These are phyloP conservation scores for Pseudomassariella vexata DNA, from an alignment of 2,329 filamentous ascomycete species.

Conservation along the genomic window DNA sequence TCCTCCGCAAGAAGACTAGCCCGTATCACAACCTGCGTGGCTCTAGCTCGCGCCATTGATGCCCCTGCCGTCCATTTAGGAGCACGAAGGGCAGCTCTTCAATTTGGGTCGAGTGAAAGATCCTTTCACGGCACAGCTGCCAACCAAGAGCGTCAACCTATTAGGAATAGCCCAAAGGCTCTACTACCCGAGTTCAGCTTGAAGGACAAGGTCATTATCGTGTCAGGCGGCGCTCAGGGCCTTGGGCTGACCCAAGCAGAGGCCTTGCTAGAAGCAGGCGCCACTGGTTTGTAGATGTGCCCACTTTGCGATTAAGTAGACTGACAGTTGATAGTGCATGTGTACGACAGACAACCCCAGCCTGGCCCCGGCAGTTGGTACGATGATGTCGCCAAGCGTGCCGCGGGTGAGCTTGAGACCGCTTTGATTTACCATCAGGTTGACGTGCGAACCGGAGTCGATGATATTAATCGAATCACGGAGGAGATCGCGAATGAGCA, in stretches of 20 bases:
- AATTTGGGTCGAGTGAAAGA: neutral
- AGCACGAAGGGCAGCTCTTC: neutral
- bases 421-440: slow-evolving; percentile 69
- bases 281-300: slow-evolving; percentile 41
- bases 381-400: slow-evolving; percentile 56
- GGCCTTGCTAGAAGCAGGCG: slow-evolving; percentile 74
- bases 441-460: slow-evolving; percentile 67
- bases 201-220: slow-evolving; percentile 65
- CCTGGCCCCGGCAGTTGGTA: slow-evolving; percentile 54
- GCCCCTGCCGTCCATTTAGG: neutral
- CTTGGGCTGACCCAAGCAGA: slow-evolving; percentile 74
- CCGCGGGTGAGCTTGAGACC: slow-evolving; percentile 58
- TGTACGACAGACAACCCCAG: slow-evolving; percentile 55
- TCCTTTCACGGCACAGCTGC: slow-evolving; percentile 1
- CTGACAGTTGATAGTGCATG: slow-evolving; percentile 49
- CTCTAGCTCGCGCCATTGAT: neutral
- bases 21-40: neutral
- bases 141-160: slow-evolving; percentile 1
- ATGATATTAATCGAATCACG: slow-evolving; percentile 60
- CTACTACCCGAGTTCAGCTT: slow-evolving; percentile 69
- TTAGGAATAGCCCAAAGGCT: slow-evolving; percentile 7
- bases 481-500: slow-evolving; percentile 63
- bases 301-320: no score
- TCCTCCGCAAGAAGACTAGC: neutral
- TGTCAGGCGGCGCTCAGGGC: slow-evolving; percentile 72